Percentiles rank a stretch among this genome's conserved stretches.
phyloP scores from a whole-genome alignment of 345 rosid species.

The Aurinia saxatilis region DNA sequence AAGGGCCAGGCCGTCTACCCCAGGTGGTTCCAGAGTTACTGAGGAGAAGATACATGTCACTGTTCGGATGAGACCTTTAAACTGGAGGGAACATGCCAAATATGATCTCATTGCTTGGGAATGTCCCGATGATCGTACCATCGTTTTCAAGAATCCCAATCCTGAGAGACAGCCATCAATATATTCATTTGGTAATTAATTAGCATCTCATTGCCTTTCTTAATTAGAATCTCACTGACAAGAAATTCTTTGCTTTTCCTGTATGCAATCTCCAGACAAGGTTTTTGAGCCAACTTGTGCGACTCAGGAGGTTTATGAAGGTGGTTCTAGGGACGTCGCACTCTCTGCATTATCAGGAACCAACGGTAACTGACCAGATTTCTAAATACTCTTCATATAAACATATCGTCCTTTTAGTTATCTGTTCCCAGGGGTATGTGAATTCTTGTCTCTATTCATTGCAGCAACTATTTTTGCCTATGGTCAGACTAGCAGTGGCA shows the following conservation, averaged over 20 bases:
- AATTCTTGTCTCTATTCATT: slow-evolving; percentile 6
- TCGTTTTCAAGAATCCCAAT: slow-evolving; percentile 58
- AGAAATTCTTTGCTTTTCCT: neutral
- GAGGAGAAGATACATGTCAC: slow-evolving; percentile 94
- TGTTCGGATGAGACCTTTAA: slow-evolving; percentile 75
- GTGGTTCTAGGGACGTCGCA: slow-evolving; percentile 89
- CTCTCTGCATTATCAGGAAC: slow-evolving; percentile 84
- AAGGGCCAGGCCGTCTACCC: slow-evolving; percentile 44
- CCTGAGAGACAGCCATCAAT: slow-evolving; percentile 41
- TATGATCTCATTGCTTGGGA: slow-evolving; percentile 96
- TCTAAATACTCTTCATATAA: neutral
- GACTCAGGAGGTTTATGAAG: slow-evolving; percentile 72
- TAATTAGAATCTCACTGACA: neutral
- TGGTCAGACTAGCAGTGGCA: slow-evolving; percentile 94
- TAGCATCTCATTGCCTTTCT: neutral
- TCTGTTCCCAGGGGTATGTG: neutral
- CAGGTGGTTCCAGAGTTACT: slow-evolving; percentile 48
- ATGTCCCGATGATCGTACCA: slow-evolving; percentile 55
- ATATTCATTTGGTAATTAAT: slow-evolving; percentile 54
- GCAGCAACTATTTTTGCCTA: slow-evolving; percentile 90
- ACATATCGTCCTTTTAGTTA: neutral
- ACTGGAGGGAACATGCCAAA: slow-evolving; percentile 71
- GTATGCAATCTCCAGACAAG: slow-evolving; percentile 43
- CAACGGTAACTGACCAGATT: slow-evolving; percentile 43
- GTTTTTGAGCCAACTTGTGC: slow-evolving; percentile 66